Evolutionary conservation across 2,329 filamentous ascomycete species (phyloP).

Genomic region (Cyphellophora attinorum): DNA sequence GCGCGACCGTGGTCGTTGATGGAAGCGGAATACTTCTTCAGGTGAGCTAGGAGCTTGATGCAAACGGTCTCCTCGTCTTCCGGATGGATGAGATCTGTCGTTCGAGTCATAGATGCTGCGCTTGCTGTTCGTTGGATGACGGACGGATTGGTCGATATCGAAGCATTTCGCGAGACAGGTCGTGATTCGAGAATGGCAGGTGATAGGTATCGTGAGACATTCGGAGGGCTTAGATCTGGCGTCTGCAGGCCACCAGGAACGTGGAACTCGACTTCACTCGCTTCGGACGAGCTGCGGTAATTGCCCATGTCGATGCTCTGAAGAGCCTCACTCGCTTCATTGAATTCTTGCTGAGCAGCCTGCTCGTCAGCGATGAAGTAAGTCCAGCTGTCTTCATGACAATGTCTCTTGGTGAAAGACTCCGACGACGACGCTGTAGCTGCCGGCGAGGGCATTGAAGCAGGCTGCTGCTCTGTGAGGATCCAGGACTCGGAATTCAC

Average conservation of each 20-base stretch:
- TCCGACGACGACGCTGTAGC: conserved; percentile 13
- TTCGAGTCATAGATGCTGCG: too few relatives aligned
- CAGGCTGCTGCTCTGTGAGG: conserved; percentile 7
- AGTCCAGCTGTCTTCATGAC: conserved; percentile 10
- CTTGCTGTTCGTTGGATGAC: conserved; percentile 2
- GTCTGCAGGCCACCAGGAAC: conserved; percentile 14
- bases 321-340: conserved; percentile 11
- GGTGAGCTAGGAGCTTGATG: conserved; percentile 17
- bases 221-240: conserved; percentile 15
- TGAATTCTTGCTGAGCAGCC: conserved; percentile 10
- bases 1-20: conserved; percentile 9
- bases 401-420: conserved; percentile 6
- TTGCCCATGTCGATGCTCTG: conserved; percentile 13
- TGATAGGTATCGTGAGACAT: conserved; percentile 14
- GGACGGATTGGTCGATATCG: conserved; percentile 2
- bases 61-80: conserved; percentile 18
- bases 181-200: conserved; percentile 12
- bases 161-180: conserved; percentile 8
- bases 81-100: too few relatives aligned
- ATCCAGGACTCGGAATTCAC: conserved; percentile 12
- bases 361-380: conserved; percentile 11
- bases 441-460: conserved; percentile 16
- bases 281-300: conserved; percentile 12
- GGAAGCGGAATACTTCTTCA: conserved; percentile 12
- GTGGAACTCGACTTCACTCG: conserved; percentile 12